Evolutionary conservation across 2,329 filamentous ascomycete species (phyloP), one percentile per base, ranked within the genome.

Genomic region (Alternaria infectoria): DNA sequence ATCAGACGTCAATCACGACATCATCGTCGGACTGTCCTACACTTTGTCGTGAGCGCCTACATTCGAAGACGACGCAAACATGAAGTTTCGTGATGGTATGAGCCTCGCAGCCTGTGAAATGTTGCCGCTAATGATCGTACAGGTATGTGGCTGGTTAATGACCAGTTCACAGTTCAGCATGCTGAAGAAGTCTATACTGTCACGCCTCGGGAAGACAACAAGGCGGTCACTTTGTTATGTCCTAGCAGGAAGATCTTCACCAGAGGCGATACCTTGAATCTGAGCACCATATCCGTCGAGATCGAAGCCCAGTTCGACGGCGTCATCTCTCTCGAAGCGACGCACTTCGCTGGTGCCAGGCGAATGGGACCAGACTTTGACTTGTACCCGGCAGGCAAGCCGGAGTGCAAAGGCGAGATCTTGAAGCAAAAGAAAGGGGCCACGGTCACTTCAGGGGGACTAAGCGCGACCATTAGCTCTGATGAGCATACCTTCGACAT

Each of bases 91-190:
- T 67, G 86, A 89, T 85, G 86, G 86, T 80, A 67, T 57, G 75
- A 21, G 23, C 21, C n/a, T 17, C 57, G 46, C 15, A 13, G 4
- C 25, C 23, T n/a, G 13, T 2, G 7, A 23, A 26, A 54, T 9
- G 47, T 47, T 54, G 26, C 56, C 19, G 59, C 62, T 72, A 45
- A 75, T 47, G 7, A 25, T 10, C 3, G 10, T 28, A 15, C 49
- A 84, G 83, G 82, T 68, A 89, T 90, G 89, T 91, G 89, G 89
- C 81, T 90, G 52, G 83, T 85, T 45, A 87, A 86, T 60, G 86
- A 88, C 77, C 86, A 85, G 64, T 84, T 89, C 74, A 82, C 83
- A 54, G 83, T 89, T 25, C 87, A 90, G 72, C 90, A 90, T 69
- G 89, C 89, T 32, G 89, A 91, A 77, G 88, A 91, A 64, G 82